Percentiles rank a stretch among this genome's conserved stretches.
phyloP scores from a whole-genome alignment of 106 monocot species.

The Acorus gramineus region DNA sequence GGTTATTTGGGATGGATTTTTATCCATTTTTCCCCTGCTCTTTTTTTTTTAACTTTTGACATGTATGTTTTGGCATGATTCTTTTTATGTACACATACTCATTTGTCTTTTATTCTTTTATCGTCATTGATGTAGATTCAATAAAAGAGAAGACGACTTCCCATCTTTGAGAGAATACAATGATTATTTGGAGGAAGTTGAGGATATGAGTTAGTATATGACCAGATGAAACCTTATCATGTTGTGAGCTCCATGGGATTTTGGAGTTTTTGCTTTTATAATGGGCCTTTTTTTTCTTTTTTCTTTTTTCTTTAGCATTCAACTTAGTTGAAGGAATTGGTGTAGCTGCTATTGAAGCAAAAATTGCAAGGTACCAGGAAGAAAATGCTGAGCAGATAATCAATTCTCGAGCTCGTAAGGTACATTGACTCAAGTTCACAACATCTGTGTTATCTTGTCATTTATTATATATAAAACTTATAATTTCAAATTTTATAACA shows the following conservation, averaged over 20 bases:
- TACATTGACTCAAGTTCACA: constrained; percentile 8
- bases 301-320: constrained; percentile 39
- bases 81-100: background rate
- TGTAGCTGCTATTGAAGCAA: constrained; percentile 74
- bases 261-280: background rate
- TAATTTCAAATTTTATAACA: background rate
- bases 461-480: background rate
- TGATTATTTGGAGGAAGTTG: constrained; percentile 96
- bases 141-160: constrained; percentile 88
- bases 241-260: no score
- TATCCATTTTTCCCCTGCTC: no score
- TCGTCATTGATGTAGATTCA: constrained; percentile 43
- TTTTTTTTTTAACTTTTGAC: background rate
- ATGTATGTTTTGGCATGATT: background rate
- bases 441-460: background rate
- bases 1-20: no score
- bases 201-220: constrained; percentile 83
- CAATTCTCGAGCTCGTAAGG: constrained; percentile 73
- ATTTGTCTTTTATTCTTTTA: background rate
- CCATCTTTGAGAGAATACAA: constrained; percentile 72
- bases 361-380: constrained; percentile 69
- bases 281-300: background rate
- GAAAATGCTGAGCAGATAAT: constrained; percentile 95
- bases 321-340: constrained; percentile 82
- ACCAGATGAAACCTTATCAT: no score